Evolutionary conservation across 1,284 basidiomycete species (phyloP).

Genomic region (Lignosus rhinocerotis): DNA sequence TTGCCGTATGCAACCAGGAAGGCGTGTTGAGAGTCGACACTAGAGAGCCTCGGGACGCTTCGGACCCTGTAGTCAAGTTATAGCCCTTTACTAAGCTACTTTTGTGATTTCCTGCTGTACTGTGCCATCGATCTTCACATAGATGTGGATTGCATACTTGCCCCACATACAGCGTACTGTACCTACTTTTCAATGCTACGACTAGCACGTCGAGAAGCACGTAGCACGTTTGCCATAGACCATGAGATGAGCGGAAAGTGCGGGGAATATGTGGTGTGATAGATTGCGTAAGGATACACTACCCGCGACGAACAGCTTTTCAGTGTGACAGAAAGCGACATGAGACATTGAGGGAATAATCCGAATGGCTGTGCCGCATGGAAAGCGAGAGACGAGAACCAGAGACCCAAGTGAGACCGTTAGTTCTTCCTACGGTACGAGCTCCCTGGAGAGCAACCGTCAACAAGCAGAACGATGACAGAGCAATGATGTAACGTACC

Average conservation of each 20-base stretch:
- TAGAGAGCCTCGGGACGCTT: not conserved
- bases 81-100: not conserved
- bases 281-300: conserved; percentile 28
- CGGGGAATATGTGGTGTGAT: conserved; percentile 20
- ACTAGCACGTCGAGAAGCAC: not conserved
- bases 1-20: conserved; percentile 84
- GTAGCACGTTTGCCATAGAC: not conserved
- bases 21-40: conserved; percentile 69
- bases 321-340: conserved; percentile 26
- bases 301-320: conserved; percentile 25
- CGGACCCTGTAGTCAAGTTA: conserved; percentile 8
- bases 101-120: too few species aligned
- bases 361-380: conserved; percentile 28
- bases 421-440: conserved; percentile 89
- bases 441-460: conserved; percentile 53
- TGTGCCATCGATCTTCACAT: not conserved
- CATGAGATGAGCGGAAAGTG: conserved; percentile 1
- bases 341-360: conserved; percentile 29
- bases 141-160: conserved; percentile 2
- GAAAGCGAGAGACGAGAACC: conserved; percentile 21
- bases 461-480: conserved; percentile 6
- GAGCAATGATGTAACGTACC: conserved; percentile 56
- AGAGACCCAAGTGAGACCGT: conserved; percentile 34
- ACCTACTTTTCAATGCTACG: not conserved
- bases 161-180: conserved; percentile 14